Evolutionary conservation across 345 rosid species (phyloP).

Genomic region (Melaleuca quinquenervia): DNA sequence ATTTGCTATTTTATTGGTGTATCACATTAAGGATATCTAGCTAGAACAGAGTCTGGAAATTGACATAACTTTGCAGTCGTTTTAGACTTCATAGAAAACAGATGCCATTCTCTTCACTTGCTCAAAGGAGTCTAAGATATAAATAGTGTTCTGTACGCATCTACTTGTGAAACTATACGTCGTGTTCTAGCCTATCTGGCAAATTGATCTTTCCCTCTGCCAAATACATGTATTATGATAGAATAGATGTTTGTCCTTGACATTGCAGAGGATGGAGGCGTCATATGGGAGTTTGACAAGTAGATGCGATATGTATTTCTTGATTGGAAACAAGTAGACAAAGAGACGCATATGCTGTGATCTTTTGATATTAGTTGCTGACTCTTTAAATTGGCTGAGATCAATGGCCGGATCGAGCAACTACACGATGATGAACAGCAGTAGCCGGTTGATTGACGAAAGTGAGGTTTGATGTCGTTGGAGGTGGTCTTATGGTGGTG

Average conservation of each 20-base stretch:
- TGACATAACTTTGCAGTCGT: neutral
- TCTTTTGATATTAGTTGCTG: neutral
- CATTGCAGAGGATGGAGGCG: conserved; percentile 48
- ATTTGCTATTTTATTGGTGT: neutral
- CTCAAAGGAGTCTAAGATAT: neutral
- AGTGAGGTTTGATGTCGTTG: neutral
- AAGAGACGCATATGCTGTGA: neutral
- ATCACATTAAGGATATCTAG: neutral
- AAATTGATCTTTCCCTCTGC: neutral
- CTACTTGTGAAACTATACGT: neutral
- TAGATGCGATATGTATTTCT: neutral
- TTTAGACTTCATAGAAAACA: neutral
- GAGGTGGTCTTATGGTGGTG: neutral
- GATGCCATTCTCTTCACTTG: neutral
- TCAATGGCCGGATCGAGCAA: neutral
- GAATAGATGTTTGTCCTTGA: neutral
- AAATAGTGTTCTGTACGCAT: neutral
- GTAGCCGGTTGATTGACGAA: neutral
- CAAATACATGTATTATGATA: neutral
- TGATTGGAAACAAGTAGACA: neutral
- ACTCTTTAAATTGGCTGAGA: neutral
- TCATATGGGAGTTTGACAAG: conserved; percentile 52
- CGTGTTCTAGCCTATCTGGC: neutral
- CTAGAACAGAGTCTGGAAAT: neutral
- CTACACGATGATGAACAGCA: neutral